Base-by-base conservation (phyloP, 164 flowering plant species). In the Santalum album region DNA sequence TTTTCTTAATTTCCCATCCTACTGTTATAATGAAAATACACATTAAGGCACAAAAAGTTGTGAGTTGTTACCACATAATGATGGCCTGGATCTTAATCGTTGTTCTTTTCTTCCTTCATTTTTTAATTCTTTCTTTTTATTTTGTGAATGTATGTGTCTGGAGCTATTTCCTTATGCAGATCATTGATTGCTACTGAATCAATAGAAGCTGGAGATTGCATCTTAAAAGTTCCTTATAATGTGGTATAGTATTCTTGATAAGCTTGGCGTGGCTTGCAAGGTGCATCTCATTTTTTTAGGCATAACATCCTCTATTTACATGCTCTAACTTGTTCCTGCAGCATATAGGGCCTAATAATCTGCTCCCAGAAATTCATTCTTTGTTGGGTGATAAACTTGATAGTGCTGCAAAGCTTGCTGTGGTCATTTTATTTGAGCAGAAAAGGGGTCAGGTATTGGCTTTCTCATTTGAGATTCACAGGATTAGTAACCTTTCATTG, bases 321-420 rank as follows among this genome's bases (percentile, higher is more conserved):
- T 51, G 44, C 45, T 14, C 3, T 50, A 25, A 27, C 24, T 55
- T 49, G 51, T 34, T 38, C 56, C 34, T 58, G 58, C 85, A 88
- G 92, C 89, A 90, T 60, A 61, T 87, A 55, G 54, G 79, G 17
- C 75, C 88, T 9, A 84, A 77, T 62, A 70, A 75, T 65, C 67
- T 80, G 21, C 72, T 47, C 57, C 79, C 80, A 12, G 69, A 73
- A 57, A 59, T 90, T 17, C 49, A 50, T 52, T 44, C 54, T 54
- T 54, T 76, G 56, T 58, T 84, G 26, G 65, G 63, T 19, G 79
- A 78, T 57, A 70, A 70, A 49, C 65, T 87, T 56, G 75, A 82
- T 17, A 49, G 59, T 69, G 53, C 66, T 62, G 70, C 82, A 22
- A 72, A 74, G 66, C 84, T 90, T 67, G 90, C 94, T 43, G n/a